Percentiles rank a stretch among this genome's conserved stretches.
Conservation (phyloP, 345 rosid species). For the Turritis glabra region DNA sequence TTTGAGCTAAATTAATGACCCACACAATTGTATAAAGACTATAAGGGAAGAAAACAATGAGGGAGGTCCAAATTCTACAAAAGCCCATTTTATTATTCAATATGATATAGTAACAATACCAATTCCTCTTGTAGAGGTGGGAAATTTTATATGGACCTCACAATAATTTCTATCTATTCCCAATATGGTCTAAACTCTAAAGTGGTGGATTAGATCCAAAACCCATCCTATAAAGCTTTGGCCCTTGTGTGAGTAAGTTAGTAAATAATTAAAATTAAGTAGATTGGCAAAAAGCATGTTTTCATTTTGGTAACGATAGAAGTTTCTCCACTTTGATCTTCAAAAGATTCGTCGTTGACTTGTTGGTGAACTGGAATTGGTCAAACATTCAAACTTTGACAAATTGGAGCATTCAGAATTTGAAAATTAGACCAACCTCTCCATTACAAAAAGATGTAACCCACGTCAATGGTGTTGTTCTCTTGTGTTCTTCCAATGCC, state of each 20-base stretch:
- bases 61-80: background rate
- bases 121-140: background rate
- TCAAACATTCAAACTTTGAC: slow-evolving; percentile 33
- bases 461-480: slow-evolving; percentile 21
- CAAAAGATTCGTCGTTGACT: slow-evolving; percentile 25
- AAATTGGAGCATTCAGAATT: slow-evolving; percentile 17
- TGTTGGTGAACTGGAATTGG: slow-evolving; percentile 21
- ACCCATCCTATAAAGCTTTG: slow-evolving; percentile 1
- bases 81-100: slow-evolving; percentile 11
- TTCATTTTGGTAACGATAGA: background rate
- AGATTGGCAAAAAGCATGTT: slow-evolving; percentile 7
- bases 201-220: slow-evolving; percentile 10
- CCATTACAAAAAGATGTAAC: slow-evolving; percentile 16
- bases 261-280: slow-evolving; percentile 4
- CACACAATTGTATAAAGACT: slow-evolving; percentile 7
- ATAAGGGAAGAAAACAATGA: background rate
- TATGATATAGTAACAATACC: background rate
- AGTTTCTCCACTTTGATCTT: background rate
- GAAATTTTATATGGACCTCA: background rate
- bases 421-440: slow-evolving; percentile 37
- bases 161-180: background rate
- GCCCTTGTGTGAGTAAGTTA: background rate
- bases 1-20: background rate
- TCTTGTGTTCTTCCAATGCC: background rate
- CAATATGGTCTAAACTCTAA: background rate